Evolutionary conservation across 176 grass and related monocot genomes (phyloP), one percentile per base, ranked within the genome.

Genomic region (Chloris gayana): DNA sequence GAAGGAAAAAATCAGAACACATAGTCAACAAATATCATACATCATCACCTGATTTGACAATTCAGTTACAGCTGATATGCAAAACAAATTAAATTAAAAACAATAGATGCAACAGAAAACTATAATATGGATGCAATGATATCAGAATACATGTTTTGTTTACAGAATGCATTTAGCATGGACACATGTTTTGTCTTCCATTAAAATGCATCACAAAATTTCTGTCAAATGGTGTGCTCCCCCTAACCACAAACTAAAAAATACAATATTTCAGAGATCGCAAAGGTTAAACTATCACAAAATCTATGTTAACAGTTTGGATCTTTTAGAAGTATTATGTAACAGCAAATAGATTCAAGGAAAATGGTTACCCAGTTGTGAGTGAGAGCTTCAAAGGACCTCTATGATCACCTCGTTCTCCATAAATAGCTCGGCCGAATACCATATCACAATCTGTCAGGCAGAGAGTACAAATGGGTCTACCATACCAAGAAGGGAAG

Each of bases 401-500:
- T 89, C 64, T 93, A 57, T 95, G 85, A 74, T 93, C 84, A 17
- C 96, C 92, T 80, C 70, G 80, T 83, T 99, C 96, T 77, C 66
- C 82, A 47, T 45, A 78, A 60, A 95, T 84, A 34, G 64, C 64
- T 85, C 90, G 92, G 34, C 96, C 96, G 82, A 93, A 99, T 29
- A 99, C 86, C 80, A 99, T 88, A 51, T 99, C 96, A 91, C 96
- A 99, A 32, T 99, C 90, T n/a, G 96, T 93, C 70, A 99, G 67
- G 67, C 91, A 99, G 24, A 99, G 81, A 7, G 83, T 93, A 93
- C 86, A 95, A 87, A 99, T 56, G 57, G 92, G 96, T 67, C 84
- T 93, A 67, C 96, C 96, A 63, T 95, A 99, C 90, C 82, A 95
- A 76, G 84, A 34, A n/a, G 96, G 86, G 46, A 75, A 86, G 1